Percentiles rank a stretch among this genome's conserved stretches.
Evolutionary conservation across 192 early-diverging fungal genomes (phyloP).

Genomic region (Coemansia sp.): DNA sequence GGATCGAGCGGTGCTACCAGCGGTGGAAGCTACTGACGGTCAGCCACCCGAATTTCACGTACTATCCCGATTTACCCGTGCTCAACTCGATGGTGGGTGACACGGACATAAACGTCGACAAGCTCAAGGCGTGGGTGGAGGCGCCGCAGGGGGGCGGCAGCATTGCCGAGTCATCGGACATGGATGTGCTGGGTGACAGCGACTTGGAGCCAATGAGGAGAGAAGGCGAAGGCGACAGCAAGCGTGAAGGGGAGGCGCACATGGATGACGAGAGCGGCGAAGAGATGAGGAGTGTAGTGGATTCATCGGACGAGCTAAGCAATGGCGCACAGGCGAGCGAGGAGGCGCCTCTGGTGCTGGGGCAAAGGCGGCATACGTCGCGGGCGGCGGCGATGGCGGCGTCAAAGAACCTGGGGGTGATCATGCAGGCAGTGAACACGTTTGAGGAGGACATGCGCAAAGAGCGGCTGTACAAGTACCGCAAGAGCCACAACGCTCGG

Average conservation of each 20-base stretch:
- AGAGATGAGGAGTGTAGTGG: conserved; percentile 27
- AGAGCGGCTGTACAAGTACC: conserved; percentile 52
- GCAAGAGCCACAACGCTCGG: conserved; percentile 16
- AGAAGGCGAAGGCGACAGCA: neutral
- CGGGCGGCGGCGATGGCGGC: conserved; percentile 55
- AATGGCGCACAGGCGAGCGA: neutral
- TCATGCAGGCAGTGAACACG: conserved; percentile 59
- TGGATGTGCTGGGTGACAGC: conserved; percentile 46
- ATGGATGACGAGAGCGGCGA: conserved; percentile 15
- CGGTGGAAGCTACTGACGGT: conserved; percentile 61
- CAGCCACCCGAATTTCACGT: conserved; percentile 56
- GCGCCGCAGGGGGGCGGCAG: conserved; percentile 23
- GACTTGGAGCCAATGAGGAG: conserved; percentile 20
- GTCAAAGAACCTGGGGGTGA: conserved; percentile 41
- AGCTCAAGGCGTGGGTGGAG: conserved; percentile 49
- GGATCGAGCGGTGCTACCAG: conserved; percentile 79
- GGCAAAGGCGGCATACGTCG: conserved; percentile 45
- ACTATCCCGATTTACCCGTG: conserved; percentile 55
- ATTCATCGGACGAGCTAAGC: conserved; percentile 20
- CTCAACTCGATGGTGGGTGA: conserved; percentile 60
- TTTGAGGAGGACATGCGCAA: conserved; percentile 56
- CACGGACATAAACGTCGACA: conserved; percentile 34
- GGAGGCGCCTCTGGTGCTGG: conserved; percentile 1
- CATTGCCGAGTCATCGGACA: conserved; percentile 45
- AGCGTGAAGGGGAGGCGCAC: neutral